These are phyloP conservation scores for Penicillium hesseltinei DNA, from an alignment of 2,329 filamentous ascomycete species.

Conservation along the genomic window DNA sequence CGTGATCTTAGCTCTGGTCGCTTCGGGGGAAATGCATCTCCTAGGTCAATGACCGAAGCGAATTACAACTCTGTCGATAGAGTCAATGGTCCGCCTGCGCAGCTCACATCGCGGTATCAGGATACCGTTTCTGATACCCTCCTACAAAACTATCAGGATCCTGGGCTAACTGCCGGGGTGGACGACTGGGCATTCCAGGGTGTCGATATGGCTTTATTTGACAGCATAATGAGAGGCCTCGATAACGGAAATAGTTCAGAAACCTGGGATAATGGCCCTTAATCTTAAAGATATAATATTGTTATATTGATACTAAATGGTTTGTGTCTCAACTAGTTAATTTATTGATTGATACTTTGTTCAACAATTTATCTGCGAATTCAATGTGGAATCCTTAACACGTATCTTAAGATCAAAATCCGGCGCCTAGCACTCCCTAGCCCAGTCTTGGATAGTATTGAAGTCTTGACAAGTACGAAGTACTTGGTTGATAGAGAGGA, in stretches of 20 bases:
- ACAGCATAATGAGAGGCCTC: conserved; percentile 10
- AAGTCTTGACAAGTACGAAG: too few relatives aligned
- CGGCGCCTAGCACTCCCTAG: too few relatives aligned
- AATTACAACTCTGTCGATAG: background rate
- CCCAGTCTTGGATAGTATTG: too few relatives aligned
- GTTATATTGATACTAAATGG: background rate
- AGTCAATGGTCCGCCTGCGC: background rate
- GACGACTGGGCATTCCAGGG: conserved; percentile 16
- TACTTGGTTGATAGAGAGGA: too few relatives aligned
- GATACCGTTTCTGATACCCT: background rate
- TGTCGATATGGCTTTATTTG: conserved; percentile 15
- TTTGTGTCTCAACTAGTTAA: background rate
- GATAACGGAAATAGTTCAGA: background rate
- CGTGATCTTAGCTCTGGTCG: background rate
- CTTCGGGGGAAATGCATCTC: background rate
- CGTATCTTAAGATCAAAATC: too few relatives aligned
- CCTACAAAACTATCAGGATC: conserved; percentile 20
- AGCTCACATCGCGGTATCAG: background rate
- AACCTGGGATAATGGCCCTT: background rate
- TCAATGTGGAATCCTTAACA: background rate
- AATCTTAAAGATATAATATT: background rate
- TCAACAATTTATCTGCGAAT: background rate
- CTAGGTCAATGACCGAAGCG: background rate
- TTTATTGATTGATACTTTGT: background rate
- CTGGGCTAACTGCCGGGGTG: conserved; percentile 41